Evolutionary conservation across 768 basidiomycete species (phyloP), one percentile per base, ranked within the genome.

Genomic region (Calocybe indica): DNA sequence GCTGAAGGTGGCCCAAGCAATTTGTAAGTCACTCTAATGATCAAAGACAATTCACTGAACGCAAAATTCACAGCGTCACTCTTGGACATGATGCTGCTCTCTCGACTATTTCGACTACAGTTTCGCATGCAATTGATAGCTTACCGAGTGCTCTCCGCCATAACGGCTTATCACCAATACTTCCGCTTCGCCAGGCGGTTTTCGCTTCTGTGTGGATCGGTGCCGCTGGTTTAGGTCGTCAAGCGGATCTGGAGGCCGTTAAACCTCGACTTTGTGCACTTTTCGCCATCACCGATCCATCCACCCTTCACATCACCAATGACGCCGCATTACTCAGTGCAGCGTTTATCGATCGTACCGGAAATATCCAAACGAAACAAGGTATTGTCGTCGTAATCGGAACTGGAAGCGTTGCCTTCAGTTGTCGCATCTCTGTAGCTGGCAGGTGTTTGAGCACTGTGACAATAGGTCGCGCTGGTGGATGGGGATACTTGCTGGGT

Each of bases 321-420:
- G 60, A 63, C 38, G 62, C 58, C 30, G 60, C 62, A 10, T 52
- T 61, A n/a, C 52, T 63, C n/a, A 51, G 57, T 7, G 53, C 62
- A 8, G 62, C 57, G 3, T 57, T 63, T 35, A 37, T 52, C 35
- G 47, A 46, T 7, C 43, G 33, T 37, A 29, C 22, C 4, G 15
- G 46, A 35, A 33, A 44, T 14, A 43, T n/a, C 9, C 12, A 11
- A 9, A 51, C 54, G n/a, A 50, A 55, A 37, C 56, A 51, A 11
- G 56, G 59, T 6, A 44, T 61, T 6, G 55, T 60, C 3, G 46
- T 63, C 15, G 52, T 60, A n/a, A 49, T 54, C 7, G 62, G 57
- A 13, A 61, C 62, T 14, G 61, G 61, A n/a, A 58, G 55, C 37
- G 40, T 61, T 28, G 56, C 60, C 7, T 52, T 58, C n/a, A 53